Base-by-base conservation (phyloP, 78 protist species). In the Dictyostelium capitatum region DNA sequence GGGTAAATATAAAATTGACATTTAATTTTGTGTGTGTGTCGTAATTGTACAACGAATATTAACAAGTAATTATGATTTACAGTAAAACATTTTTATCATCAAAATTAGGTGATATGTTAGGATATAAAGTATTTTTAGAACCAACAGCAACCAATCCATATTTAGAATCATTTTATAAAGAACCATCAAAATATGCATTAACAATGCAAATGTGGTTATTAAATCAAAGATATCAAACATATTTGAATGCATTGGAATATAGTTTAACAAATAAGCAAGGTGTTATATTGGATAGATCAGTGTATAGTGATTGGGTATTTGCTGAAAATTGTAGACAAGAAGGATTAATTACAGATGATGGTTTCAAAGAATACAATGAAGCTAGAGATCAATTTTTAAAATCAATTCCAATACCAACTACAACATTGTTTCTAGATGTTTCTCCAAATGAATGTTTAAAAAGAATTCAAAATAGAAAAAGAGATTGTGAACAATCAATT, bases 211-310 rank as follows among this genome's bases (percentile, higher is more conserved):
- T 94, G 9, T 96, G 93, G 95, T 19, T 96, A 15, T 65, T 93
- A 25, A 79, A 82, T 56, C 95, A 93, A 48, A 69, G 98, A 53
- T 96, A 77, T 84, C 56, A 79, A 9, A 67, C 90, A 8, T 94
- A 79, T 46, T 20, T 90, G 28, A 32, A 30, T 17, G 94, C 97
- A 15, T 28, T 96, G 6, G 8, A 28, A 28, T 82, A 79, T 59
- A 43, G 78, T 10, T 32, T 82, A 12, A 30, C 47, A 5, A 62
- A 82, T 56, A 83, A 82, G 41, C 51, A 53, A 7, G 91, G 92
- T 53, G 98, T 96, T 4, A 83, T 96, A 28, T 90, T 96, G n/a
- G 98, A 96, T 90, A 81, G 98, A n/a, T 90, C 95, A 11, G 94
- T 96, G 4, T 96, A 85, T 59, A 85, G 95, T 67, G 98, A 96